Evolutionary conservation across 2,329 filamentous ascomycete species (phyloP).

Genomic region (Sporothrix sp.): DNA sequence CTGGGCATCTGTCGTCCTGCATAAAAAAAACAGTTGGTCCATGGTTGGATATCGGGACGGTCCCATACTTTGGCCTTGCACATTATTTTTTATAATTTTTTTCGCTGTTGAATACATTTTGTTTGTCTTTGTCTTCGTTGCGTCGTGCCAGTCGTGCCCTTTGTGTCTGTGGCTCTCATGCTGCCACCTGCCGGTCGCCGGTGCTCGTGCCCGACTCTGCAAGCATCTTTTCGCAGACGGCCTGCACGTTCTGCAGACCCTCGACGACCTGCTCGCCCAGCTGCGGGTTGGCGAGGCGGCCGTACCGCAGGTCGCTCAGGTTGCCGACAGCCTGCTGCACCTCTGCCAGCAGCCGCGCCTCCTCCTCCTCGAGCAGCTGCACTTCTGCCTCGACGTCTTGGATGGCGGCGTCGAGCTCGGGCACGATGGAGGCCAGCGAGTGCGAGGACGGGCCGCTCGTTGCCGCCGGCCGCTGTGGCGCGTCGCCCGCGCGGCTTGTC

Average conservation of each 20-base stretch:
- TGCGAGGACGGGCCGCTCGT: constrained; percentile 31
- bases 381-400: constrained; percentile 60
- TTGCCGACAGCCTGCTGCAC: constrained; percentile 58
- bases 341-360: constrained; percentile 47
- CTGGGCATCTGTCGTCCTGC: background rate
- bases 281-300: constrained; percentile 56
- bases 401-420: constrained; percentile 59
- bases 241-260: constrained; percentile 54
- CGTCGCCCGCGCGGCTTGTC: too few relatives aligned
- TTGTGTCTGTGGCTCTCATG: background rate
- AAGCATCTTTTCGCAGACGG: constrained; percentile 43
- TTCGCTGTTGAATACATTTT: background rate
- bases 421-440: constrained; percentile 53
- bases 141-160: too few relatives aligned
- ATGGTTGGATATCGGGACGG: constrained; percentile 4
- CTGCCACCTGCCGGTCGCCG: background rate
- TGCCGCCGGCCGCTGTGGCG: background rate
- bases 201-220: background rate
- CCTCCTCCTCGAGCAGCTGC: constrained; percentile 53
- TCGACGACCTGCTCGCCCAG: constrained; percentile 58
- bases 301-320: constrained; percentile 75
- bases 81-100: too few relatives aligned
- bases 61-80: too few relatives aligned
- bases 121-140: background rate
- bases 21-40: background rate